Evolutionary conservation across 2,329 filamentous ascomycete species (phyloP).

Genomic region (Thermomyces lanuginosus): DNA sequence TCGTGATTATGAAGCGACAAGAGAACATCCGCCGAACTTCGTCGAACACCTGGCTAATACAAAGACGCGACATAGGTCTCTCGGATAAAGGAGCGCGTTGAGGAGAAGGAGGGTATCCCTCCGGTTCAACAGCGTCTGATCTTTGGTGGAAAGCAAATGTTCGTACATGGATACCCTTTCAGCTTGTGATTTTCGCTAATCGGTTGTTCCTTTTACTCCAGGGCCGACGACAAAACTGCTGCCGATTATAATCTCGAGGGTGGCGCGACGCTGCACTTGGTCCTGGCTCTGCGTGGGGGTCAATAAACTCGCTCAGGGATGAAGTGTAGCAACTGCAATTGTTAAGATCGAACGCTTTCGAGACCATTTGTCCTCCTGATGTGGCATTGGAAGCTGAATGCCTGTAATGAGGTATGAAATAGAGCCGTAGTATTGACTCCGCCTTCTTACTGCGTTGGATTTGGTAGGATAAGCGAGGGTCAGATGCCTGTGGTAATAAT

Average conservation of each 20-base stretch:
- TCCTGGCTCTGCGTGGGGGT: slow-evolving; percentile 82
- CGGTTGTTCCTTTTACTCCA: slow-evolving; percentile 22
- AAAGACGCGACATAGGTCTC: slow-evolving; percentile 45
- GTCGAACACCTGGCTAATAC: slow-evolving; percentile 1
- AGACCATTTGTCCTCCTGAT: background rate
- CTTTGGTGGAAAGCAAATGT: slow-evolving; percentile 98
- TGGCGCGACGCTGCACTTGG: slow-evolving; percentile 84
- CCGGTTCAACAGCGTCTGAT: slow-evolving; percentile 94
- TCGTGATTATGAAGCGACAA: background rate
- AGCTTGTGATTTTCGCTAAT: background rate
- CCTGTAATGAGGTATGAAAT: too few relatives aligned
- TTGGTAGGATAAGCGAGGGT: too few relatives aligned
- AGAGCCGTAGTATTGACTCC: too few relatives aligned
- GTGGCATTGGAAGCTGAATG: too few relatives aligned
- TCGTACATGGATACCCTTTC: too few relatives aligned
- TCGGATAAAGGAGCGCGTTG: slow-evolving; percentile 96
- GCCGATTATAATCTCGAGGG: slow-evolving; percentile 79
- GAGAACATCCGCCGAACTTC: background rate
- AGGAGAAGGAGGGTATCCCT: slow-evolving; percentile 97
- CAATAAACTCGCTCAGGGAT: too few relatives aligned
- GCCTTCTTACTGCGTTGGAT: too few relatives aligned
- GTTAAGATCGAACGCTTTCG: slow-evolving; percentile 1
- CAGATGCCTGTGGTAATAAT: too few relatives aligned
- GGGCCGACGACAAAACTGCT: slow-evolving; percentile 90
- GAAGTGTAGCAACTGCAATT: slow-evolving; percentile 8